These are phyloP conservation scores for Suillus spraguei DNA, from an alignment of 768 basidiomycete genomes.

Conservation along the genomic window DNA sequence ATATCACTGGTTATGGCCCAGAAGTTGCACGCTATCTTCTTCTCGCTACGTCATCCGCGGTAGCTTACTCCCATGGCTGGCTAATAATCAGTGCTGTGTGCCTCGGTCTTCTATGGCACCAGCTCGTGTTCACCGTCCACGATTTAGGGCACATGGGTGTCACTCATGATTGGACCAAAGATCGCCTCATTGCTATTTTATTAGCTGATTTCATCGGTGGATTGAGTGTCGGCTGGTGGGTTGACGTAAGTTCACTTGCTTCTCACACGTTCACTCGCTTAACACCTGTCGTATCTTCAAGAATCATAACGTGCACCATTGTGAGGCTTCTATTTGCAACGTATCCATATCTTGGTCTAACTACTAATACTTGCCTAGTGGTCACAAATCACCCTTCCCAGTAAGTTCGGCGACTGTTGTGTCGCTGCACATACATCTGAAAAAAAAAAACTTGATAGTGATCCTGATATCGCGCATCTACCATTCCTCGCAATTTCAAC, in stretches of 20 bases:
- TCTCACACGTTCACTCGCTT: slow-evolving; percentile 14
- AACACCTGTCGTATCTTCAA: slow-evolving; percentile 28
- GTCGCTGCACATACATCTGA: not conserved
- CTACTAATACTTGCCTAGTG: slow-evolving; percentile 48
- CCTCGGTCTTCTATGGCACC: slow-evolving; percentile 94
- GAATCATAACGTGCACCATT: slow-evolving; percentile 96
- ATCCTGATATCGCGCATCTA: slow-evolving; percentile 84
- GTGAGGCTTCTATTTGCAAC: slow-evolving; percentile 50
- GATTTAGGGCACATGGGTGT: slow-evolving; percentile 96
- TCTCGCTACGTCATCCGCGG: slow-evolving; percentile 59
- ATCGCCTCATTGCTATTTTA: slow-evolving; percentile 77
- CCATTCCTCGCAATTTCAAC: slow-evolving; percentile 96
- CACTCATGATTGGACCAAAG: slow-evolving; percentile 81
- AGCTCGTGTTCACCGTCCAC: slow-evolving; percentile 89
- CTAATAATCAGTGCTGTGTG: slow-evolving; percentile 74
- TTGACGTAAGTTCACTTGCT: slow-evolving; percentile 68
- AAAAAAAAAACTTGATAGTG: slow-evolving; percentile 41
- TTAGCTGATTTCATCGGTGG: slow-evolving; percentile 91
- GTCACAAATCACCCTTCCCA: slow-evolving; percentile 98
- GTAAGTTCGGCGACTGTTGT: slow-evolving; percentile 43
- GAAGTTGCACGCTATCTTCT: slow-evolving; percentile 80
- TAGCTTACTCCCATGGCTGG: slow-evolving; percentile 66
- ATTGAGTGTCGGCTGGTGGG: slow-evolving; percentile 97
- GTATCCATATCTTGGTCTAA: slow-evolving; percentile 8
- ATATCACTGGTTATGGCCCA: slow-evolving; percentile 86